Evolutionary conservation across 2,329 filamentous ascomycete genomes (phyloP).

Genomic region (Cladobotryum mycophilum): DNA sequence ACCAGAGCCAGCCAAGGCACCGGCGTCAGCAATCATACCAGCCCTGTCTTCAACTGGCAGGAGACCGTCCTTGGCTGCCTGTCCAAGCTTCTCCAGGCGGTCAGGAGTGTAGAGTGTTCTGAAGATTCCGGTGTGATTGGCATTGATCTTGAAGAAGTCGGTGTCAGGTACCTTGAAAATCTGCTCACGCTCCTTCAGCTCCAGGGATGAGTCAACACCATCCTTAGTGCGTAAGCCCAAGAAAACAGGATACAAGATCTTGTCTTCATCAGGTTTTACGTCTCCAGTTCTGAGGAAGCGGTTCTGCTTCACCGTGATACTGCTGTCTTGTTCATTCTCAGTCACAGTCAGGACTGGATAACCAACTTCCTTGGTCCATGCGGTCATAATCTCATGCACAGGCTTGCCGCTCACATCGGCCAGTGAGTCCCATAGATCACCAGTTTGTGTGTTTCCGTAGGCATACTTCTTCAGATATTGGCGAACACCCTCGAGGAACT

Average conservation of each 20-base stretch:
- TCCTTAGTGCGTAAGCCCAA: conserved; percentile 77
- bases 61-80: conserved; percentile 66
- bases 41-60: conserved; percentile 85
- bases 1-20: conserved; percentile 79
- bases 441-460: conserved; percentile 90
- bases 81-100: conserved; percentile 78
- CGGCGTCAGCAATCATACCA: conserved; percentile 91
- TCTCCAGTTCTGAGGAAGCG: conserved; percentile 89
- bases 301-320: conserved; percentile 87
- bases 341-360: conserved; percentile 87
- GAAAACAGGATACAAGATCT: conserved; percentile 83
- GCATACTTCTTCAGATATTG: conserved; percentile 92
- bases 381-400: conserved; percentile 83
- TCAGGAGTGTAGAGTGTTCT: conserved; percentile 81
- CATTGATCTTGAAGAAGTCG: conserved; percentile 96
- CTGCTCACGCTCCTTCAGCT: conserved; percentile 52
- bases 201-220: conserved; percentile 61
- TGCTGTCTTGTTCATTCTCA: conserved; percentile 54
- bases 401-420: conserved; percentile 87
- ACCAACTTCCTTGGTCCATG: conserved; percentile 95
- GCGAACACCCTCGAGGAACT: conserved; percentile 86
- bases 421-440: conserved; percentile 84
- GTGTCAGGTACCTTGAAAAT: conserved; percentile 70
- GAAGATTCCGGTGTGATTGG: conserved; percentile 89
- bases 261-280: conserved; percentile 86